These are phyloP conservation scores for Salix udensis DNA, from an alignment of 345 rosid genomes.

Conservation along the genomic window DNA sequence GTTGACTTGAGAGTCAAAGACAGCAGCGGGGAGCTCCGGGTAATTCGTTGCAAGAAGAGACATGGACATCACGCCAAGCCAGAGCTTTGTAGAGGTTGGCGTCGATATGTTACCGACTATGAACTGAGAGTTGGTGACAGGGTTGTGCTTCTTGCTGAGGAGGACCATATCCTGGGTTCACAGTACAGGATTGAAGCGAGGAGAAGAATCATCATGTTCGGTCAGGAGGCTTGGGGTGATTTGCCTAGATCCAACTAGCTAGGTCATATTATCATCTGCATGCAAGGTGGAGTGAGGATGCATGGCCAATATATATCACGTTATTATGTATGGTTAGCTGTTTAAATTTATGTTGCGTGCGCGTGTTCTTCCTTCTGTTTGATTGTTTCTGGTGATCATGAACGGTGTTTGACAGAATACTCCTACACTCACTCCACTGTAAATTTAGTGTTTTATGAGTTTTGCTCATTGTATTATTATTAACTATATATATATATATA, in stretches of 20 bases:
- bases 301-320: background rate
- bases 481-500: too few species aligned
- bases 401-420: too few species aligned
- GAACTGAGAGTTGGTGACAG: background rate
- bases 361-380: too few species aligned
- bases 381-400: too few species aligned
- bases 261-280: background rate
- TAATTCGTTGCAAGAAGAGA: background rate
- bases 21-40: background rate
- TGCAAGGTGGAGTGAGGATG: too few species aligned
- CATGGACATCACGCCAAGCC: background rate
- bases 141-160: background rate
- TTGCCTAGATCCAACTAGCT: background rate
- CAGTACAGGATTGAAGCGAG: background rate
- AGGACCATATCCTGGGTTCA: background rate
- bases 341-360: too few species aligned
- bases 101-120: background rate
- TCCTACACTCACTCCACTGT: too few species aligned
- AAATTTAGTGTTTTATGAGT: too few species aligned
- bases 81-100: background rate
- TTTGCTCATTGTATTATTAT: too few species aligned
- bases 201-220: background rate
- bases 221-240: background rate
- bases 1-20: background rate
- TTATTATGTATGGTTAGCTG: too few species aligned